Conservation (phyloP, 2,329 filamentous ascomycete species). For the Aspergillus alliaceus region DNA sequence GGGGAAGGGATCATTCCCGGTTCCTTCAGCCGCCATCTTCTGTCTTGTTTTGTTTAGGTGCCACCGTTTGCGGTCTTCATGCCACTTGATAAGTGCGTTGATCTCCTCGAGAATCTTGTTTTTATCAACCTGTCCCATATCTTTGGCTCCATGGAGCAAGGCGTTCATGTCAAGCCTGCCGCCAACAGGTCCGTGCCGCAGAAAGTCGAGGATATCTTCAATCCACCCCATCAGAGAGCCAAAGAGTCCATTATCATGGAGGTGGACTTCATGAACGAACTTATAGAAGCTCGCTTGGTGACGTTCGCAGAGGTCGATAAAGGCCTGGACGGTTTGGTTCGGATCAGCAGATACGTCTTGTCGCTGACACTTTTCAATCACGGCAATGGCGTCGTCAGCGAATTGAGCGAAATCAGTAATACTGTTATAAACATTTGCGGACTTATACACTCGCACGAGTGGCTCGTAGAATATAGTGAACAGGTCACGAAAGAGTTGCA, state of each 20-base stretch:
- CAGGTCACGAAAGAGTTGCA: conserved; percentile 92
- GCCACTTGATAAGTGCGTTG: conserved; percentile 84
- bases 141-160: conserved; percentile 77
- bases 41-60: conserved; percentile 96
- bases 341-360: conserved; percentile 90
- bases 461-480: conserved; percentile 99
- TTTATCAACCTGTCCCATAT: conserved; percentile 67
- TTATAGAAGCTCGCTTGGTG: conserved; percentile 99
- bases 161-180: conserved; percentile 94
- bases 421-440: conserved; percentile 94
- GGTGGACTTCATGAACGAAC: conserved; percentile 96
- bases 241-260: conserved; percentile 94
- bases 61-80: conserved; percentile 95
- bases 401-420: conserved; percentile 96
- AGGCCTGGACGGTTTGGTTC: conserved; percentile 96
- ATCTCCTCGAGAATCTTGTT: conserved; percentile 75
- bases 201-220: conserved; percentile 89
- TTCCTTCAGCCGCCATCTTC: conserved; percentile 92
- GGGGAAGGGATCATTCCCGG: conserved; percentile 50
- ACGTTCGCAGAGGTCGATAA: conserved; percentile 92
- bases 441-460: conserved; percentile 95
- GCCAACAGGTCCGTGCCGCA: conserved; percentile 78
- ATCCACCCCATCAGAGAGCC: conserved; percentile 97
- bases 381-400: conserved; percentile 86
- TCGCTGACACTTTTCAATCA: conserved; percentile 66